phyloP scores from a whole-genome alignment of 352 stramenopile genomes.

The Globisporangium rhizosaccharum region DNA sequence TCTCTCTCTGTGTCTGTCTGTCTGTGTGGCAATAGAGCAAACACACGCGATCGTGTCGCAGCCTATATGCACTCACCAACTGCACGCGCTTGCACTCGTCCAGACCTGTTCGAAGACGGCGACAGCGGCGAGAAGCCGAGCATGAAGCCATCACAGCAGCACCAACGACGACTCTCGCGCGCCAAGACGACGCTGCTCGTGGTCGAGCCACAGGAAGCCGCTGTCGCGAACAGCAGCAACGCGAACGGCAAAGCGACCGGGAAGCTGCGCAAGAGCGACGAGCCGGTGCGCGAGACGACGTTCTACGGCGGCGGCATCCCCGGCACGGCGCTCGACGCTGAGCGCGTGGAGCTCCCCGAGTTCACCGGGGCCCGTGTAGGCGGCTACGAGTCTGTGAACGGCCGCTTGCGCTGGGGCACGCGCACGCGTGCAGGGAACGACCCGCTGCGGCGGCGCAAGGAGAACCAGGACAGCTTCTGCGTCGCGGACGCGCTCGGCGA shows the following conservation, averaged over 20 bases:
- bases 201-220: constrained; percentile 15
- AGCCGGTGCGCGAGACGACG: constrained; percentile 12
- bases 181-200: constrained; percentile 36
- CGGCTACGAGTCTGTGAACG: constrained; percentile 42
- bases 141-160: constrained; percentile 4
- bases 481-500: constrained; percentile 46
- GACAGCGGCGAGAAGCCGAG: constrained; percentile 7
- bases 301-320: constrained; percentile 65
- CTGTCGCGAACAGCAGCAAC: constrained; percentile 6
- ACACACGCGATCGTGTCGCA: not conserved
- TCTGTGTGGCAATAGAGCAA: not conserved
- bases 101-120: constrained; percentile 10
- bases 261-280: constrained; percentile 10
- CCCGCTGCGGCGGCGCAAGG: constrained; percentile 66
- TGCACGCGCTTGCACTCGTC: not conserved
- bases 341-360: constrained; percentile 46
- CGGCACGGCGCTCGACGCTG: constrained; percentile 53
- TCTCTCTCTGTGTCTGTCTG: not conserved
- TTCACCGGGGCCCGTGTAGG: constrained; percentile 53
- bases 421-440: constrained; percentile 64
- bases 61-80: not conserved
- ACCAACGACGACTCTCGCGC: constrained; percentile 23
- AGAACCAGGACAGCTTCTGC: constrained; percentile 79
- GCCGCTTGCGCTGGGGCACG: constrained; percentile 47
- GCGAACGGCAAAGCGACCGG: constrained; percentile 1